Percentiles rank a stretch among this genome's conserved stretches.
Evolutionary conservation across 2,329 filamentous ascomycete species (phyloP).

Genomic region (Aspergillus pseudonomiae): DNA sequence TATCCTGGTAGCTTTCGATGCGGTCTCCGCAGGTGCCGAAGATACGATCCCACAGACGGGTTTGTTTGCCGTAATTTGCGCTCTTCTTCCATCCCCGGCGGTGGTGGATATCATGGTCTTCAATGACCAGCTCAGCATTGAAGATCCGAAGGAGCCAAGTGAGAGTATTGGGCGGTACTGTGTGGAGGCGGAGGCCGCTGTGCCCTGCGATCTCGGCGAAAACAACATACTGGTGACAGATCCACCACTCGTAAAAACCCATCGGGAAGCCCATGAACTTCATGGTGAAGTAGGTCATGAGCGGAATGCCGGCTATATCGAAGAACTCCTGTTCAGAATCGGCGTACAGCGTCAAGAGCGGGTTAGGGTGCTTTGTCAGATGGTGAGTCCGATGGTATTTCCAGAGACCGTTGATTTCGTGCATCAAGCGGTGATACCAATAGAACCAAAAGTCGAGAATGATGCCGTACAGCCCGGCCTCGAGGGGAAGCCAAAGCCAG

Average conservation of each 20-base stretch:
- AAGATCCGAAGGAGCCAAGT: slow-evolving; percentile 38
- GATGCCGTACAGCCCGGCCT: slow-evolving; percentile 46
- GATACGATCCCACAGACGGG: slow-evolving; percentile 41
- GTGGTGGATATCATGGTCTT: slow-evolving; percentile 48
- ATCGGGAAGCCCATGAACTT: slow-evolving; percentile 44
- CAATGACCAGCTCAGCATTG: slow-evolving; percentile 44
- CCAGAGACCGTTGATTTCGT: slow-evolving; percentile 46
- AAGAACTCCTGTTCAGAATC: slow-evolving; percentile 49
- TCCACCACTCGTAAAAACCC: slow-evolving; percentile 54
- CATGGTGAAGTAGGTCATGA: slow-evolving; percentile 43
- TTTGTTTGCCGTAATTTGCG: slow-evolving; percentile 46
- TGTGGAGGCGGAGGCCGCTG: slow-evolving; percentile 36
- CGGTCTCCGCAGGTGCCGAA: slow-evolving; percentile 41
- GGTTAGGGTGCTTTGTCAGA: slow-evolving; percentile 50
- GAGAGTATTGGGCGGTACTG: slow-evolving; percentile 38
- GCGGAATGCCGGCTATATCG: slow-evolving; percentile 47
- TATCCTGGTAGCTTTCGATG: slow-evolving; percentile 37
- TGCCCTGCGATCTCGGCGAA: slow-evolving; percentile 35
- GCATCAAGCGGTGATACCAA: slow-evolving; percentile 48
- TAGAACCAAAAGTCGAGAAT: slow-evolving; percentile 49
- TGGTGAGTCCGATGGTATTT: slow-evolving; percentile 51
- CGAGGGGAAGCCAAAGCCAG: slow-evolving; percentile 43
- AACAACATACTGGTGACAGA: slow-evolving; percentile 50
- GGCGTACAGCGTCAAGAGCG: slow-evolving; percentile 47
- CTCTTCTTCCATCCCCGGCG: slow-evolving; percentile 44